A percentile compares a stretch with the other conserved stretches of the same genome.
phyloP scores from a whole-genome alignment of 306 rosid genomes.

The Neltuma alba region DNA sequence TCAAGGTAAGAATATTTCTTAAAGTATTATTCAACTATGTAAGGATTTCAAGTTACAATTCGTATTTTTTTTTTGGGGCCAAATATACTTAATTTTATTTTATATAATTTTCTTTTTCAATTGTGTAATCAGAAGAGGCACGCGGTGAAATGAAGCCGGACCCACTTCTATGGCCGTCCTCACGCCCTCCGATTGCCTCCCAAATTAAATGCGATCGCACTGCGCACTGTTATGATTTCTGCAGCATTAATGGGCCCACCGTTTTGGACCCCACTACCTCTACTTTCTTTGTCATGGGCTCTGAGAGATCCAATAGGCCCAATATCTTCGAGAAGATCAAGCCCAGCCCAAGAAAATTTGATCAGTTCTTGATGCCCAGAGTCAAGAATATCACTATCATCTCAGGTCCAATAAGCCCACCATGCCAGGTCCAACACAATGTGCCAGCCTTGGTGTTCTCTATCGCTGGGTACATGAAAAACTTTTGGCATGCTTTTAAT shows the following conservation, averaged over 20 bases:
- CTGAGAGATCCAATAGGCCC: not conserved
- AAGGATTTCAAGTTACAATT: not conserved
- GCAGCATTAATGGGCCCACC: not conserved
- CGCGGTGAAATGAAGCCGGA: not conserved
- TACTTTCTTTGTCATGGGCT: constrained; percentile 20
- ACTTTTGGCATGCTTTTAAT: constrained; percentile 57
- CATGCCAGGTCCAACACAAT: constrained; percentile 40
- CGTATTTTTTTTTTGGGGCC: not conserved
- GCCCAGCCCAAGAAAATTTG: constrained; percentile 2
- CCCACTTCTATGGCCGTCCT: not conserved
- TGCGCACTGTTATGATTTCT: not conserved
- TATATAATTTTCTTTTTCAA: no score
- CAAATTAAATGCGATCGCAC: not conserved
- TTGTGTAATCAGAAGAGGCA: not conserved
- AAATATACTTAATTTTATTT: no score
- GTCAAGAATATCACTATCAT: constrained; percentile 32
- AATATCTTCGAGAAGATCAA: not conserved
- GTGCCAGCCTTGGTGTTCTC: constrained; percentile 51
- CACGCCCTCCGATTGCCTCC: not conserved
- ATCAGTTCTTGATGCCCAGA: not conserved
- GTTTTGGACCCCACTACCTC: constrained; percentile 7
- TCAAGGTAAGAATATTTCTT: no score
- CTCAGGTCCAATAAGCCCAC: constrained; percentile 42
- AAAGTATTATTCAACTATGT: not conserved
- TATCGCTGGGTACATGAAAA: constrained; percentile 47